Base-by-base conservation (phyloP, 2,329 filamentous ascomycete genomes). In the Ascochyta clinopodiicola region DNA sequence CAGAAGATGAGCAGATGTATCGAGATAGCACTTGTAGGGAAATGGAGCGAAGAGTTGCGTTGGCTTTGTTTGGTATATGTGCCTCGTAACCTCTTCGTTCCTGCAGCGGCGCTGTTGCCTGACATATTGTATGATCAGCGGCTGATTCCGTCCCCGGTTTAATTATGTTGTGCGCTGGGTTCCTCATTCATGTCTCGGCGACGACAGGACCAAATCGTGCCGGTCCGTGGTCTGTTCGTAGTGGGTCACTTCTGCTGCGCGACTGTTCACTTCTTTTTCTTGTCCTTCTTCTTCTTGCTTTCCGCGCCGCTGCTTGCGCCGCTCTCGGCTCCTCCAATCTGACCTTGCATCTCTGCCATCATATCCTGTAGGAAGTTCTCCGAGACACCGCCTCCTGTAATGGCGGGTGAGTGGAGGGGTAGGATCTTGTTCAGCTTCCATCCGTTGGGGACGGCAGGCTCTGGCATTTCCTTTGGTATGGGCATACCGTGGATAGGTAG, bases 351-450 rank as follows among this genome's bases (percentile, higher is more conserved):
- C 79, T 96, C 92, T 70, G 87, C 88, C 93, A 98, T 96, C 83
- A 97, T 96, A 66, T 97, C 93, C 80, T 95, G 92, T 70, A 98
- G 87, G 59, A 97, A 86, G 71, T 98, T 96, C 76, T 99, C 95
- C 59, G 87, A 93, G 10, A 98, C 91, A 32, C 95, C 95, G 10
- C 95, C 95, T 8, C 95, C 95, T 49, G 90, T 95, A 78, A 98
- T 84, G 17, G 92, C 95, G 0, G 93, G 88, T 60, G 90, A 96
- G 71, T 96, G 89, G 61, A 96, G 87, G 21, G 95, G 95, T 63
- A 99, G 73, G 55, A 96, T 86, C 56, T 85, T 86, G 59, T 86
- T 87, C 76, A 98, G 88, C 81, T 96, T 97, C 91, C 92, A 97
- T 34, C 94, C 94, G 48, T 90, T 84, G 17, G 95, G 95, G 25